phyloP scores from a whole-genome alignment of 2,329 filamentous ascomycete genomes.

The Fusarium palustre region DNA sequence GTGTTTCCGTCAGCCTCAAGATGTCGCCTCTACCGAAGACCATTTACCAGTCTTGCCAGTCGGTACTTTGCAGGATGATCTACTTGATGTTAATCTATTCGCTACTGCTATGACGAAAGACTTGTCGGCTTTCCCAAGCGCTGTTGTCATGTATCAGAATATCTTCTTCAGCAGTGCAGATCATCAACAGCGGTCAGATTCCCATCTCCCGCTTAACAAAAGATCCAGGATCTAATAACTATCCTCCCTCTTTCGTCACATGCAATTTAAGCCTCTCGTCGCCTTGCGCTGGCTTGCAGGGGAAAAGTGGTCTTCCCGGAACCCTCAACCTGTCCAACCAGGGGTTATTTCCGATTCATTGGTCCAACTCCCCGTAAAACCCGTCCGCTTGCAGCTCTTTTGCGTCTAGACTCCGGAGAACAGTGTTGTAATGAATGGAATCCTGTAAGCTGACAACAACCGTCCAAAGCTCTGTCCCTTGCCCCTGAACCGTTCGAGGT shows the following conservation, averaged over 20 bases:
- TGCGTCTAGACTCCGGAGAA: background rate
- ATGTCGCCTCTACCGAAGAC: background rate
- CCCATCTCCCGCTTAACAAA: background rate
- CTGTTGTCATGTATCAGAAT: background rate
- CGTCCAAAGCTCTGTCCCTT: background rate
- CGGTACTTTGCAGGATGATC: background rate
- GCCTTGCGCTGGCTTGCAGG: conserved; percentile 24
- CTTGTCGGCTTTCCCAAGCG: background rate
- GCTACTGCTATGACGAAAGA: background rate
- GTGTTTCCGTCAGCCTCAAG: conserved; percentile 20
- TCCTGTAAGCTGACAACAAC: conserved; percentile 4
- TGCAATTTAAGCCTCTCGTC: conserved; percentile 19
- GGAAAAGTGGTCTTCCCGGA: conserved; percentile 3
- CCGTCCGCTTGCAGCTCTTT: background rate
- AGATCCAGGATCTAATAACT: conserved; percentile 12
- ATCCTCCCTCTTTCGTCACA: conserved; percentile 8
- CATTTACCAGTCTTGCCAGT: background rate
- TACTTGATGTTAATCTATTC: background rate
- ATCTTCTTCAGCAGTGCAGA: conserved; percentile 6
- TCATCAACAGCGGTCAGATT: background rate
- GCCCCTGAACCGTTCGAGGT: conserved; percentile 14
- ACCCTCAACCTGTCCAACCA: background rate
- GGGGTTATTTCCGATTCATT: conserved; percentile 32
- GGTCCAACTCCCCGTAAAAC: conserved; percentile 5
- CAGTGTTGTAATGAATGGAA: background rate